A percentile compares a stretch with the other conserved stretches of the same genome.
These are phyloP conservation scores for Sechiopsis laciniata DNA, from an alignment of 306 rosid species.

Conservation along the genomic window DNA sequence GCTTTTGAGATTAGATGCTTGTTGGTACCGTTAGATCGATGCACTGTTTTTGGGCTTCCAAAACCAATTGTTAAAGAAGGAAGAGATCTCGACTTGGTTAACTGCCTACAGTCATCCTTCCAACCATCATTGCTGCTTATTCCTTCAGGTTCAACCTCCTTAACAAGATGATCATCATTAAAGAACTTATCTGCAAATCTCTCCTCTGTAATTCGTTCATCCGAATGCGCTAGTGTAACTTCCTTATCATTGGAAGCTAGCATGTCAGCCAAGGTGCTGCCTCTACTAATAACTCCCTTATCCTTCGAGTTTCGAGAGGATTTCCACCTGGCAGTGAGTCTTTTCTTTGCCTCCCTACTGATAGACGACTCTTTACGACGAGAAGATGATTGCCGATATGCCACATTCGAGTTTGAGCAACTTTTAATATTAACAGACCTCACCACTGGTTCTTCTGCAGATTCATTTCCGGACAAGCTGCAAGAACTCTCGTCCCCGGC, in stretches of 20 bases:
- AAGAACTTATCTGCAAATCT: conserved; percentile 21
- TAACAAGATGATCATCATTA: conserved; percentile 30
- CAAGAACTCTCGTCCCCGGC: conserved; percentile 68
- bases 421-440: conserved; percentile 35
- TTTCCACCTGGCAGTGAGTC: conserved; percentile 92
- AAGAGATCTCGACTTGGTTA: conserved; percentile 71
- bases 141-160: conserved; percentile 68
- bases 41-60: conserved; percentile 49
- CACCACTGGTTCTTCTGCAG: conserved; percentile 47
- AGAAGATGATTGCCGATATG: conserved; percentile 44
- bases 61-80: conserved; percentile 59
- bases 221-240: conserved; percentile 27
- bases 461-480: conserved; percentile 62
- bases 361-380: conserved; percentile 65
- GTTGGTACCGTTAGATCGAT: conserved; percentile 38
- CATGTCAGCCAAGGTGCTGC: conserved; percentile 92
- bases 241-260: conserved; percentile 67
- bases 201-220: conserved; percentile 28
- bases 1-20: conserved; percentile 36
- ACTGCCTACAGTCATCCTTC: conserved; percentile 53
- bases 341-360: conserved; percentile 86
- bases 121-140: conserved; percentile 97
- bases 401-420: conserved; percentile 36
- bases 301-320: conserved; percentile 47
- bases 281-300: conserved; percentile 39